Evolutionary conservation across 352 stramenopile genomes (phyloP), one percentile per base, ranked within the genome.

Genomic region (Globisporangium okanoganense): DNA sequence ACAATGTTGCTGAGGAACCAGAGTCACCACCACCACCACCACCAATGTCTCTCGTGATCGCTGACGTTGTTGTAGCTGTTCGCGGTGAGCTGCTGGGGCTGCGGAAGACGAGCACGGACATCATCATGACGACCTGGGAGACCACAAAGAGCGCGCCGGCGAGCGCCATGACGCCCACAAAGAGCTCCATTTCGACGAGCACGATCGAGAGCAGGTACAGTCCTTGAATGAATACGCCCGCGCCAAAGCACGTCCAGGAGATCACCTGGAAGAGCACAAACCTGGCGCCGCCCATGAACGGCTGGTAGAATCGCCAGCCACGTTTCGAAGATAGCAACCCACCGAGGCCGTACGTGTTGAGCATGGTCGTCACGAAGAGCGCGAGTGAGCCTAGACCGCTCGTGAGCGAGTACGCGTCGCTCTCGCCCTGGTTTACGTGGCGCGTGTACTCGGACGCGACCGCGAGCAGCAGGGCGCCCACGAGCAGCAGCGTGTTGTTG

Each of bases 251-350:
- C 10, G 79, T 82, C 85, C 85, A 95, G 16, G 83, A 87, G 27
- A 93, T 71, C 41, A 81, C 75, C 61, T 95, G 85, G 43, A 88
- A 86, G 18, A 85, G 25, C 60, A 95, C 79, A 52, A 92, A 95
- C 14, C 73, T 73, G 16, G 71, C 76, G 27, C 85, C 85, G n/a
- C 85, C 85, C 33, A 79, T 77, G 55, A 95, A 92, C 13, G 85
- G 85, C 60, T 95, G 85, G 61, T 80, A 95, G 58, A 95, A 95
- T 48, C 74, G 83, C 86, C 86, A 95, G 0, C 79, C 80, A n/a
- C 75, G 72, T 40, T 91, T 88, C 12, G 79, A 84, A 16, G 77
- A 82, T 14, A 95, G 61, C 20, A 91, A 57, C 16, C 84, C 86
- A 53, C 82, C 82, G 22, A 95, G 71, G 5, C 84, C 84, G 63